A percentile compares a stretch with the other conserved stretches of the same genome.
phyloP scores from a whole-genome alignment of 805 yeast species.

The Huiozyma naganishii region DNA sequence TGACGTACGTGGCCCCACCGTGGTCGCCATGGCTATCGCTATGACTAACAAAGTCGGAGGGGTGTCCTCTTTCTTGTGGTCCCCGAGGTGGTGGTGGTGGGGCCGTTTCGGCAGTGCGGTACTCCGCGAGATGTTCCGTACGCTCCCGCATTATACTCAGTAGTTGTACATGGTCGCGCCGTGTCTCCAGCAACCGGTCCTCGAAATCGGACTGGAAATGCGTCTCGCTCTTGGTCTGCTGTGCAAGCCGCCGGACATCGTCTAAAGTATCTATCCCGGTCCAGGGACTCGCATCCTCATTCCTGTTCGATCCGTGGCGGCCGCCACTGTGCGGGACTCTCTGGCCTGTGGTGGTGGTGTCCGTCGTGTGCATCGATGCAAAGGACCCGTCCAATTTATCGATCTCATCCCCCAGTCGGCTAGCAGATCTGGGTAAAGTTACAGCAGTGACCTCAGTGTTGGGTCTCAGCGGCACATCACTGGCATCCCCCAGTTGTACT shows the following conservation, averaged over 20 bases:
- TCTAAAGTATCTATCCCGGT: conserved; percentile 78
- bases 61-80: not conserved
- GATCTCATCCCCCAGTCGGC: too few relatives aligned
- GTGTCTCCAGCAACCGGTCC: conserved; percentile 35
- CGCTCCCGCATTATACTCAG: conserved; percentile 26
- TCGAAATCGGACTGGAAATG: conserved; percentile 34
- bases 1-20: conserved; percentile 5
- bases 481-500: too few relatives aligned
- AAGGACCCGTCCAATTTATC: too few relatives aligned
- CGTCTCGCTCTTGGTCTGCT: conserved; percentile 32
- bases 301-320: too few relatives aligned
- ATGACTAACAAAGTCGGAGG: not conserved
- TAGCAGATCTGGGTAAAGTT: too few relatives aligned
- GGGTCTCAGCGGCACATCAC: too few relatives aligned
- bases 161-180: conserved; percentile 44
- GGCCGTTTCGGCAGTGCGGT: not conserved
- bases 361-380: too few relatives aligned
- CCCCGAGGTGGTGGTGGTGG: not conserved
- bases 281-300: conserved; percentile 46
- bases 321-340: too few relatives aligned
- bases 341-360: too few relatives aligned
- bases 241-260: conserved; percentile 57
- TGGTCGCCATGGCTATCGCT: too few relatives aligned
- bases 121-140: conserved; percentile 11
- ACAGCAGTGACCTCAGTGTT: too few relatives aligned